Percentiles rank a stretch among this genome's conserved stretches.
Conservation (phyloP, 2,329 filamentous ascomycete species). For the Taxawa tesnikishii region DNA sequence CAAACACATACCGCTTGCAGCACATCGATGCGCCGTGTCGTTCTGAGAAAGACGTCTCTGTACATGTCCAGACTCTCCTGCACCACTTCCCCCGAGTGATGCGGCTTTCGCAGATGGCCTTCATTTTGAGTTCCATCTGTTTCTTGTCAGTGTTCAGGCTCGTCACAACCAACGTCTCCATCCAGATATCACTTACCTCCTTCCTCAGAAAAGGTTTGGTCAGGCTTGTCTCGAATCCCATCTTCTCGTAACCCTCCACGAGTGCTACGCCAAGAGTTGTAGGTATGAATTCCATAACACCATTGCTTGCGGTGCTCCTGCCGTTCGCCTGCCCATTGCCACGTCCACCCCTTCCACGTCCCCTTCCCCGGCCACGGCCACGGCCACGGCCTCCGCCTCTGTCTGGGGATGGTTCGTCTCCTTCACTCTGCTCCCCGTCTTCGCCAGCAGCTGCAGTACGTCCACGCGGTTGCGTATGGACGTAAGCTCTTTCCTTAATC, state of each 20-base stretch:
- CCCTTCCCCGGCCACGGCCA: conserved; percentile 21
- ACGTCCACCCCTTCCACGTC: conserved; percentile 33
- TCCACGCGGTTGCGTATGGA: conserved; percentile 47
- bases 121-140: conserved; percentile 89
- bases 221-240: conserved; percentile 84
- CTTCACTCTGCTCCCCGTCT: conserved; percentile 24
- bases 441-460: conserved; percentile 20
- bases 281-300: conserved; percentile 78
- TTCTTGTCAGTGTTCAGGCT: conserved; percentile 8
- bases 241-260: conserved; percentile 87
- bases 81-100: conserved; percentile 65
- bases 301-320: conserved; percentile 31
- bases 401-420: conserved; percentile 22
- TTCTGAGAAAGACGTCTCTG: conserved; percentile 71
- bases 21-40: conserved; percentile 58
- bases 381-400: conserved; percentile 26
- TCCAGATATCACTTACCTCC: conserved; percentile 38
- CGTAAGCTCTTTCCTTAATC: conserved; percentile 84
- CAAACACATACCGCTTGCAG: conserved; percentile 39
- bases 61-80: conserved; percentile 79
- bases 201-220: conserved; percentile 94
- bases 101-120: conserved; percentile 82
- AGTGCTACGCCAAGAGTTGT: conserved; percentile 83
- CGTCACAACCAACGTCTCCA: neutral
- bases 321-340: conserved; percentile 33